Evolutionary conservation across 2,329 filamentous ascomycete species (phyloP).

Genomic region (Ophiostoma sp.): DNA sequence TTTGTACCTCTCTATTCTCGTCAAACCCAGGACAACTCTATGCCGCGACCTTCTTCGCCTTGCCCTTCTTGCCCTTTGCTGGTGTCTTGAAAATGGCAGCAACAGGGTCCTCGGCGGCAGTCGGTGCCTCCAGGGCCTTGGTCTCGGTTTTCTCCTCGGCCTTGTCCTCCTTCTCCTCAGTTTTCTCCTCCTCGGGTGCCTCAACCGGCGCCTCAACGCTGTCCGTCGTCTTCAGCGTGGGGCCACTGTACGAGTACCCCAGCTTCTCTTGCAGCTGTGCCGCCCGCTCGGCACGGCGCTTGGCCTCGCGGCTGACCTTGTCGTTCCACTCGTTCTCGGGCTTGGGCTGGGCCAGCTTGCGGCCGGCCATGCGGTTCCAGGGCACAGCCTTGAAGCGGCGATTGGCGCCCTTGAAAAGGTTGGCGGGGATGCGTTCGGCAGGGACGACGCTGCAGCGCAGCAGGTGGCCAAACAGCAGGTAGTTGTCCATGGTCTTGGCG

Average conservation of each 20-base stretch:
- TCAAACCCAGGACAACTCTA: not conserved
- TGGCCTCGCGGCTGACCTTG: conserved; percentile 71
- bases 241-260: conserved; percentile 80
- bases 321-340: conserved; percentile 76
- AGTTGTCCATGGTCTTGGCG: conserved; percentile 95
- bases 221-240: conserved; percentile 62
- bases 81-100: conserved; percentile 33
- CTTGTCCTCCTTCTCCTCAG: conserved; percentile 20
- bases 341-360: conserved; percentile 69
- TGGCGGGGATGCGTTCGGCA: conserved; percentile 72
- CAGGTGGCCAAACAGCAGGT: conserved; percentile 91
- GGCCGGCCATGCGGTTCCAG: conserved; percentile 81
- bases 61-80: conserved; percentile 39
- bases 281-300: conserved; percentile 66
- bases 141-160: not conserved
- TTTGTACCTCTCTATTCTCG: not conserved
- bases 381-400: conserved; percentile 83
- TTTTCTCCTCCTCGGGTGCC: conserved; percentile 40
- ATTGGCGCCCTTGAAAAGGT: conserved; percentile 88
- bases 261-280: conserved; percentile 70
- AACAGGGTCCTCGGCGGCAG: conserved; percentile 10
- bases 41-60: conserved; percentile 38
- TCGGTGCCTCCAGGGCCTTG: not conserved
- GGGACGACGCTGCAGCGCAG: conserved; percentile 73
- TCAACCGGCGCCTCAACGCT: conserved; percentile 40